Evolutionary conservation across 176 grass and related monocot genomes (phyloP), one percentile per base, ranked within the genome.

Genomic region (Eragrostis curvula): DNA sequence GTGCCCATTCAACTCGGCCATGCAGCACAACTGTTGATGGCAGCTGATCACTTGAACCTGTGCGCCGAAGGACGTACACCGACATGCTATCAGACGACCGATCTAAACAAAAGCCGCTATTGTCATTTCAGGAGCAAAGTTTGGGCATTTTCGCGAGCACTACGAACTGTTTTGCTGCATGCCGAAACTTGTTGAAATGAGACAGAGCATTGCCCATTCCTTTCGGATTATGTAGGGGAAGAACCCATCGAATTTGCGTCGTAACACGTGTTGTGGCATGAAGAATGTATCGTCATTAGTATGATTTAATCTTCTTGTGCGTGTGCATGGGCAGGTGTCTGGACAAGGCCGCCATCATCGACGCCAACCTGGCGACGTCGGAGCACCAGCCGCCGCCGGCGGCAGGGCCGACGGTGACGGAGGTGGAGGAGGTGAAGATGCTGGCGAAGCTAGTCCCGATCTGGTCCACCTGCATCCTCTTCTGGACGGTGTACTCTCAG

Each of bases 81-180:
- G 55, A 39, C 51, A 76, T 69, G 25, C 82, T 74, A 39, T 50
- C 51, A 59, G 48, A 69, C 18, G 62, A 20, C 63, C 12, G 32
- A 36, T 49, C 51, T 64, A 41, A 51, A 78, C 29, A 20, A 29
- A 20, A 9, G 6, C 12, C 36, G 1, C 46, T 9, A 30, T 36
- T 70, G 41, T n/a, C 14, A 24, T 21, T 79, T 71, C 44, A 2
- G 74, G n/a, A 27, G 74, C 43, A 60, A 43, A 63, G 16, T 21
- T 18, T n/a, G 15, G 68, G 12, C 74, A 41, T 78, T 71, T 72
- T 41, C 41, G 42, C 8, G 43, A 79, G 55, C 66, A 85, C 83
- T 21, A 45, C 0, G 3, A 27, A 25, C 18, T 30, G 15, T 53
- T 32, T 32, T 68, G 71, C 82, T 46, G 23, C 39, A 68, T 12